Conservation (phyloP, 495 filamentous ascomycete species). For the Trichocladium antarcticum region DNA sequence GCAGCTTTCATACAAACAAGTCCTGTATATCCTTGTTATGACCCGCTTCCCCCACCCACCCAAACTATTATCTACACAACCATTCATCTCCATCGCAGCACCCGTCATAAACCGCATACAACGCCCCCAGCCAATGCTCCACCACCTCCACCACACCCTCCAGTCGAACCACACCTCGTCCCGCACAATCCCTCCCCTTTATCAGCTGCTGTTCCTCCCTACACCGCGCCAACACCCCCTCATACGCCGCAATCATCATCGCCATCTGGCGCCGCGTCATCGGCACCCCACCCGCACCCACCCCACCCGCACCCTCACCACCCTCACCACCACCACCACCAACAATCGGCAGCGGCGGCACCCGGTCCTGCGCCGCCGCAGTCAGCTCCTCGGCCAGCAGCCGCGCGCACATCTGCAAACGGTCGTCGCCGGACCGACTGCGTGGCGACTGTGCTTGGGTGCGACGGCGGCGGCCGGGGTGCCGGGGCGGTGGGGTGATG, state of each 20-base stretch:
- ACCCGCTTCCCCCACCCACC: neutral
- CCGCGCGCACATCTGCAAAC: slow-evolving; percentile 15
- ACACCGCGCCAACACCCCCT: slow-evolving; percentile 13
- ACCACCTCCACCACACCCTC: slow-evolving; percentile 10
- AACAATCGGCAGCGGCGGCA: neutral
- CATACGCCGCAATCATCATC: slow-evolving; percentile 21
- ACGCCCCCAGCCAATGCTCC: slow-evolving; percentile 16
- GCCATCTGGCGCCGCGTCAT: slow-evolving; percentile 7
- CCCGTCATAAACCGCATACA: slow-evolving; percentile 16
- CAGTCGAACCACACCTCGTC: neutral
- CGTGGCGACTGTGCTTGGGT: too few relatives aligned
- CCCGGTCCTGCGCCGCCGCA: neutral
- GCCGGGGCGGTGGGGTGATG: too few relatives aligned
- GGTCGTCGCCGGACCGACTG: neutral
- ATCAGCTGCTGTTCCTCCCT: slow-evolving; percentile 1
- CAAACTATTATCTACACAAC: too few relatives aligned
- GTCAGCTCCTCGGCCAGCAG: slow-evolving; percentile 16
- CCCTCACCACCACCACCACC: neutral
- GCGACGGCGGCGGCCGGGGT: too few relatives aligned
- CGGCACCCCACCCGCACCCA: neutral
- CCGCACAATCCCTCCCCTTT: neutral
- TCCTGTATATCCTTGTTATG: too few relatives aligned
- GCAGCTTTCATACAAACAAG: too few relatives aligned
- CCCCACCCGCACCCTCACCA: neutral
- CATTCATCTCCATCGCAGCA: neutral